phyloP scores from a whole-genome alignment of 176 grass and related monocot genomes.

The Phragmites australis region DNA sequence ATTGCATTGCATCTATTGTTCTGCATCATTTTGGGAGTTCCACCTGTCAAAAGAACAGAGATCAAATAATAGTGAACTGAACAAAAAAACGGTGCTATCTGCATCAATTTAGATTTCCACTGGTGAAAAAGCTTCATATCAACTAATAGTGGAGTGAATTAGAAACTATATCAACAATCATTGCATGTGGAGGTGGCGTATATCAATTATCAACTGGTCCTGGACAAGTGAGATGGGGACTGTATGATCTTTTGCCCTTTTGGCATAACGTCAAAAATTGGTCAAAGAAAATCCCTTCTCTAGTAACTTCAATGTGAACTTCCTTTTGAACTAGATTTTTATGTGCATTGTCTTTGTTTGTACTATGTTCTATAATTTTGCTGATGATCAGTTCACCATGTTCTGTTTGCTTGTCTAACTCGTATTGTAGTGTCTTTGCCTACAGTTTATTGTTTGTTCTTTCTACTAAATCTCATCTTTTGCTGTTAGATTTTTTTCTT shows the following conservation, averaged over 20 bases:
- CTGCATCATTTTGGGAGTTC: background rate
- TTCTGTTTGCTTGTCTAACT: background rate
- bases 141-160: background rate
- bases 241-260: background rate
- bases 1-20: background rate
- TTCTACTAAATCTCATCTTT: background rate
- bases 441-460: background rate
- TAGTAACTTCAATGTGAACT: background rate
- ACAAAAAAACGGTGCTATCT: background rate
- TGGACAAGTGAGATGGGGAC: background rate
- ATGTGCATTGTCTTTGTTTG: background rate
- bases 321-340: background rate
- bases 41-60: background rate
- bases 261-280: slow-evolving; percentile 1
- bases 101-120: background rate
- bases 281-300: background rate
- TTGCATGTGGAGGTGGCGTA: background rate
- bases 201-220: background rate
- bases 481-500: background rate
- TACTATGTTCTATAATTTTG: background rate
- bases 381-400: background rate
- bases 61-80: background rate
- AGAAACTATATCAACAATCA: background rate
- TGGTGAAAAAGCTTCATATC: background rate
- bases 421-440: background rate